Percentiles rank a stretch among this genome's conserved stretches.
phyloP scores from a whole-genome alignment of 1,139 yeast genomes.

The Hyphopichia burtonii region DNA sequence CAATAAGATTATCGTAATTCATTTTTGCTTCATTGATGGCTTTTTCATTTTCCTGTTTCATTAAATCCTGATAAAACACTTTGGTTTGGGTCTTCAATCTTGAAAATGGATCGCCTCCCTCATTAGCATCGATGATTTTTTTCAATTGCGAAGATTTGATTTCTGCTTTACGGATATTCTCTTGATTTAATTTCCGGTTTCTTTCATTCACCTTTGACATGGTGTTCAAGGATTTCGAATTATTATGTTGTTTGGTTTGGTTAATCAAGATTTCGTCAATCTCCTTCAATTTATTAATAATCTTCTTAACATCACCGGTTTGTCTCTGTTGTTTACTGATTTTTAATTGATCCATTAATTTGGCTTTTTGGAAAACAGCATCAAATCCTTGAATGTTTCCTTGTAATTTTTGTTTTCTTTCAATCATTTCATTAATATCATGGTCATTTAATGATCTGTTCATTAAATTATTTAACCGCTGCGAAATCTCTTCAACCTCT shows the following conservation, averaged over 20 bases:
- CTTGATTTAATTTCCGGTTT: slow-evolving; percentile 78
- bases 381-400: slow-evolving; percentile 60
- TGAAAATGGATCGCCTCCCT: slow-evolving; percentile 80
- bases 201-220: slow-evolving; percentile 73
- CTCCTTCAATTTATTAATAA: slow-evolving; percentile 41
- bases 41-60: slow-evolving; percentile 44
- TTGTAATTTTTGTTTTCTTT: slow-evolving; percentile 60
- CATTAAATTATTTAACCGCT: slow-evolving; percentile 60
- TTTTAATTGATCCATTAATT: slow-evolving; percentile 69
- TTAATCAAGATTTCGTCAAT: slow-evolving; percentile 30
- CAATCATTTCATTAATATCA: slow-evolving; percentile 78
- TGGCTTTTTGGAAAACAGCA: slow-evolving; percentile 75
- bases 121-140: slow-evolving; percentile 42
- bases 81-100: slow-evolving; percentile 84
- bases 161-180: slow-evolving; percentile 79
- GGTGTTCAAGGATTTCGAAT: slow-evolving; percentile 25
- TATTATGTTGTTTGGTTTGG: slow-evolving; percentile 21
- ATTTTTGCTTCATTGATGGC: slow-evolving; percentile 41
- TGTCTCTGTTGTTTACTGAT: slow-evolving; percentile 63
- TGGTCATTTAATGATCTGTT: slow-evolving; percentile 67
- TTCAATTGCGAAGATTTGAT: slow-evolving; percentile 57
- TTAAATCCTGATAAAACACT: slow-evolving; percentile 64
- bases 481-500: slow-evolving; percentile 64
- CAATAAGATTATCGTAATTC: slow-evolving; percentile 33
- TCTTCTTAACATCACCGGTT: slow-evolving; percentile 47